Percentiles rank a stretch among this genome's conserved stretches.
Evolutionary conservation across 1,284 basidiomycete species (phyloP).

Genomic region (Schizopora paradoxa): DNA sequence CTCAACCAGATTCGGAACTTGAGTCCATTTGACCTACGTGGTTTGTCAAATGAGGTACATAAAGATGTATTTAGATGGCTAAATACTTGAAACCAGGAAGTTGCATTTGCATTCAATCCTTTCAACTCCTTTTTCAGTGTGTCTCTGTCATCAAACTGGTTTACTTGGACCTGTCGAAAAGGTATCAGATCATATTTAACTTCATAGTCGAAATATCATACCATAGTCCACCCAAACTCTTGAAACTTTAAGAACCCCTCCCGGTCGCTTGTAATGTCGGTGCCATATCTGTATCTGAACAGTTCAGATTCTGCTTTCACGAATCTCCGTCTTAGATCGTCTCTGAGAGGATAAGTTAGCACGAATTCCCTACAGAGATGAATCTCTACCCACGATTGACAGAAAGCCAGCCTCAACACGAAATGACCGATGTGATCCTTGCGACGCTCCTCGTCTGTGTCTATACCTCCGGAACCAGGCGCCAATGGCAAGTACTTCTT

Average conservation of each 20-base stretch:
- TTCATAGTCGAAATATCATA: no score
- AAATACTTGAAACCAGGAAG: slow-evolving; percentile 12
- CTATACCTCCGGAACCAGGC: slow-evolving; percentile 46
- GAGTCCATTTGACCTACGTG: slow-evolving; percentile 71
- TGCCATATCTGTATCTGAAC: slow-evolving; percentile 83
- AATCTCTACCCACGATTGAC: slow-evolving; percentile 72
- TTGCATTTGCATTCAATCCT: slow-evolving; percentile 7
- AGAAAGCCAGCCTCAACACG: slow-evolving; percentile 92
- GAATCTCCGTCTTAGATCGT: slow-evolving; percentile 88
- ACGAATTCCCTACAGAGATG: slow-evolving; percentile 1
- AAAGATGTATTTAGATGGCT: neutral
- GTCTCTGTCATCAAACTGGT: slow-evolving; percentile 11
- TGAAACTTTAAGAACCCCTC: slow-evolving; percentile 71
- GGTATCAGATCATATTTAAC: neutral
- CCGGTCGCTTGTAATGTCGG: slow-evolving; percentile 58
- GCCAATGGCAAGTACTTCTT: slow-evolving; percentile 71
- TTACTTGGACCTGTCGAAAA: slow-evolving; percentile 8
- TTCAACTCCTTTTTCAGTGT: slow-evolving; percentile 9
- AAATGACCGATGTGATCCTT: slow-evolving; percentile 94
- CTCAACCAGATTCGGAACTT: slow-evolving; percentile 89
- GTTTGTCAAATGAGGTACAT: neutral
- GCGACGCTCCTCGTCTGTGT: slow-evolving; percentile 64
- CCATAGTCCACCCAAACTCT: slow-evolving; percentile 75
- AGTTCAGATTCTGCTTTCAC: slow-evolving; percentile 85
- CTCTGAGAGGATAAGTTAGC: slow-evolving; percentile 42